Evolutionary conservation across 202 grass and related monocot genomes (phyloP).

Genomic region (Zoysia matrella): DNA sequence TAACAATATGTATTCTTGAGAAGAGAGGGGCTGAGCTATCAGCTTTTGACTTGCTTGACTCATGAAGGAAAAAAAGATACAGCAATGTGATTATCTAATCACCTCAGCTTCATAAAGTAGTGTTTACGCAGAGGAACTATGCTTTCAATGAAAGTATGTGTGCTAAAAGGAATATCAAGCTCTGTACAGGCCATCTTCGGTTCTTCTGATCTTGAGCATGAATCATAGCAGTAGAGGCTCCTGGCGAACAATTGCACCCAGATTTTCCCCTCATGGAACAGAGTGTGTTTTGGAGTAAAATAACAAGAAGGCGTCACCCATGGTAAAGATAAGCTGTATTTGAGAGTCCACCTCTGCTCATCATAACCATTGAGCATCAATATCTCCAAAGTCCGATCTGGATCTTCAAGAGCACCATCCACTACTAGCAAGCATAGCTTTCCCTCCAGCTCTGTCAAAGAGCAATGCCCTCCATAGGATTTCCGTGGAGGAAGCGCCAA

Average conservation of each 20-base stretch:
- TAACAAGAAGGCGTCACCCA: slow-evolving; percentile 53
- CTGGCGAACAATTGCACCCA: slow-evolving; percentile 65
- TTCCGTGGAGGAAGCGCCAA: slow-evolving; percentile 56
- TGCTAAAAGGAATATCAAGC: slow-evolving; percentile 56
- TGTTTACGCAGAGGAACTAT: slow-evolving; percentile 56
- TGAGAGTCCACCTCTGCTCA: slow-evolving; percentile 52
- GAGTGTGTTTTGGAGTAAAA: slow-evolving; percentile 57
- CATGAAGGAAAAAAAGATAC: not conserved
- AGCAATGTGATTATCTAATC: slow-evolving; percentile 28
- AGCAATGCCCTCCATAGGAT: slow-evolving; percentile 60
- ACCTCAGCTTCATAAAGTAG: slow-evolving; percentile 52
- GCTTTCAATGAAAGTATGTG: slow-evolving; percentile 57
- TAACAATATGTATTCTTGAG: not conserved
- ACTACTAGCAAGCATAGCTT: slow-evolving; percentile 59
- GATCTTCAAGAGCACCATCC: slow-evolving; percentile 49
- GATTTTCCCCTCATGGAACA: slow-evolving; percentile 56
- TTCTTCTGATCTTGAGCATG: slow-evolving; percentile 54
- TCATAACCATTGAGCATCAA: slow-evolving; percentile 40
- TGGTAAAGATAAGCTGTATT: slow-evolving; percentile 53
- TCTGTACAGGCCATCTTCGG: slow-evolving; percentile 46
- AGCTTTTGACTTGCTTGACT: slow-evolving; percentile 23
- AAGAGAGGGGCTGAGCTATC: not conserved
- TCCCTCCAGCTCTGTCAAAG: slow-evolving; percentile 56
- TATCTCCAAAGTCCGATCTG: slow-evolving; percentile 57
- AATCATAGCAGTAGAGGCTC: slow-evolving; percentile 57